A percentile compares a stretch with the other conserved stretches of the same genome.
Evolutionary conservation across 2,329 filamentous ascomycete genomes (phyloP).

Genomic region (Neonectria hederae): DNA sequence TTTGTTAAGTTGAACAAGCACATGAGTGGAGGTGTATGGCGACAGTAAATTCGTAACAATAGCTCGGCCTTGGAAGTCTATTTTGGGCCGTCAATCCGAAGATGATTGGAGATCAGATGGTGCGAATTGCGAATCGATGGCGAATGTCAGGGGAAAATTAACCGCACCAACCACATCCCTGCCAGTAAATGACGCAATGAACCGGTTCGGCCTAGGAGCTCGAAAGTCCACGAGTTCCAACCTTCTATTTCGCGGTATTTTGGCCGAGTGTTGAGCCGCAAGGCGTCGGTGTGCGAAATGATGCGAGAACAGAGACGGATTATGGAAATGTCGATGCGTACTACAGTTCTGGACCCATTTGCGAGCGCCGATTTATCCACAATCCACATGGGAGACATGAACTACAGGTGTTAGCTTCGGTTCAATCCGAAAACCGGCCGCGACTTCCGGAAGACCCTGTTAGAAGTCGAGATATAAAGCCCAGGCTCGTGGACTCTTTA

Average conservation of each 20-base stretch:
- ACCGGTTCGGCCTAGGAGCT: neutral
- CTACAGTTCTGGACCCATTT: neutral
- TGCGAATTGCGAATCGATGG: constrained; percentile 3
- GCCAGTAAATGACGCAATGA: neutral
- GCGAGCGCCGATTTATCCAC: neutral
- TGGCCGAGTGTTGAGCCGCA: neutral
- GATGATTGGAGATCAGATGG: neutral
- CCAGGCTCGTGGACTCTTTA: neutral
- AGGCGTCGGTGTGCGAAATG: neutral
- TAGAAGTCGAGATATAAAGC: neutral
- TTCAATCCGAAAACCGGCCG: neutral
- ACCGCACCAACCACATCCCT: neutral
- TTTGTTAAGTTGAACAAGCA: no score
- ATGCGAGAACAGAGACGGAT: neutral
- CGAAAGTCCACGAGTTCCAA: neutral
- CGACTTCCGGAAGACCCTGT: neutral
- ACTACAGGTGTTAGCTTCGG: neutral
- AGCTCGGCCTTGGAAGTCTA: no score
- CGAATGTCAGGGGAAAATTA: neutral
- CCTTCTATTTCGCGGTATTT: neutral
- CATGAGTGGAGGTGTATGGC: no score
- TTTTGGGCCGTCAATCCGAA: neutral
- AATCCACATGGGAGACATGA: neutral
- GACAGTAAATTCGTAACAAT: no score
- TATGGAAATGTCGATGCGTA: neutral